Conservation (phyloP, 129 eudicot genomes). For the Logfia minima region DNA sequence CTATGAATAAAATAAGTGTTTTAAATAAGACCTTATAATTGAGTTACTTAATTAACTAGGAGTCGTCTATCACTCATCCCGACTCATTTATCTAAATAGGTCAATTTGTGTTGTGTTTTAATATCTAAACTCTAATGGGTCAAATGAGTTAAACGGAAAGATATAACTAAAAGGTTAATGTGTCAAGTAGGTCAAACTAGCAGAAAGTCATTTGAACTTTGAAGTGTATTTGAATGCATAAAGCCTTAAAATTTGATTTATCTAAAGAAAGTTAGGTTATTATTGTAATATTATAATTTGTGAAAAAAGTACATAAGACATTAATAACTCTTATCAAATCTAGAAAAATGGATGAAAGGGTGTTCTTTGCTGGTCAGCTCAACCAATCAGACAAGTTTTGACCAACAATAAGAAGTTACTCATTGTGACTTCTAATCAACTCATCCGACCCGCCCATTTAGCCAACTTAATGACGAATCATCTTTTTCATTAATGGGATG, state of each 20-base stretch:
- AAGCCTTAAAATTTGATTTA: neutral
- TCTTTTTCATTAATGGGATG: neutral
- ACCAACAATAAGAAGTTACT: neutral
- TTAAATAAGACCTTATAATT: too few species aligned
- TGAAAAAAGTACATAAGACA: neutral
- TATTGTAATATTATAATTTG: neutral
- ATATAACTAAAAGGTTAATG: neutral
- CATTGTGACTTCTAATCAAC: neutral
- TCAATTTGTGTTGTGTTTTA: neutral
- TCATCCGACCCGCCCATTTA: neutral
- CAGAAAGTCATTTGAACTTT: neutral
- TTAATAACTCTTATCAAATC: neutral
- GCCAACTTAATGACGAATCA: neutral
- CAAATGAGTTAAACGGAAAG: neutral
- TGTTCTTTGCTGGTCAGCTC: neutral
- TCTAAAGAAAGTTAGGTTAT: neutral
- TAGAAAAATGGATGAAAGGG: neutral
- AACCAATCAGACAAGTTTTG: neutral
- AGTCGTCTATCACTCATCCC: neutral
- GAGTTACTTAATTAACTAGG: neutral
- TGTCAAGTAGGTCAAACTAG: neutral
- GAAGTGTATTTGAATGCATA: neutral
- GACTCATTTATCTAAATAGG: neutral
- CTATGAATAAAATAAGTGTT: constrained; percentile 30
- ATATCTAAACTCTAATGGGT: neutral